Percentiles rank a stretch among this genome's conserved stretches.
Conservation (phyloP, 805 yeast species). For the Yamadazyma kitorensis region DNA sequence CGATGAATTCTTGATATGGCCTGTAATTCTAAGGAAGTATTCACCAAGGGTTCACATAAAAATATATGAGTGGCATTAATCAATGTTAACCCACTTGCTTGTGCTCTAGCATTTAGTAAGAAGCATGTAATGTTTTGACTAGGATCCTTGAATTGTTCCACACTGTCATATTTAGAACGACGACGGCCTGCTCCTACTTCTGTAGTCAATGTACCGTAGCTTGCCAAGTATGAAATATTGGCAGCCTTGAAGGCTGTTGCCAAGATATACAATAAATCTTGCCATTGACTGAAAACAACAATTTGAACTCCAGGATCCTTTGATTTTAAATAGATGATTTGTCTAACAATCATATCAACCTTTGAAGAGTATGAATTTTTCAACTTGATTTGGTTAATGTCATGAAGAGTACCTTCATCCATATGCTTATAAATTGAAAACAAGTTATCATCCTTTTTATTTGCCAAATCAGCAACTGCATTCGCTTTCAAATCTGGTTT, state of each 20-base stretch:
- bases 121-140: slow-evolving; percentile 73
- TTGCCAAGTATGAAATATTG: slow-evolving; percentile 55
- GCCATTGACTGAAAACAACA: slow-evolving; percentile 88
- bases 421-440: slow-evolving; percentile 46
- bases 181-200: slow-evolving; percentile 29
- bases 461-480: slow-evolving; percentile 27
- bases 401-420: slow-evolving; percentile 37
- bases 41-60: slow-evolving; percentile 88
- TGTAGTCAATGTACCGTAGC: slow-evolving; percentile 39
- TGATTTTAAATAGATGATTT: slow-evolving; percentile 59
- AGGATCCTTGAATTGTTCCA: slow-evolving; percentile 57
- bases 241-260: slow-evolving; percentile 63
- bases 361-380: slow-evolving; percentile 71
- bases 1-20: slow-evolving; percentile 91
- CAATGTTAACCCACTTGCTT: slow-evolving; percentile 87
- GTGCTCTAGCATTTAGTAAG: slow-evolving; percentile 77
- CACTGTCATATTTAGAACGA: slow-evolving; percentile 33
- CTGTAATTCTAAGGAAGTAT: slow-evolving; percentile 82
- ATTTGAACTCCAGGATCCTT: slow-evolving; percentile 68
- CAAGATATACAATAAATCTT: slow-evolving; percentile 64
- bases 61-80: slow-evolving; percentile 92
- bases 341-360: slow-evolving; percentile 76
- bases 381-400: slow-evolving; percentile 38
- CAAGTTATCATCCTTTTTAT: slow-evolving; percentile 16
- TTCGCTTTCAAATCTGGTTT: slow-evolving; percentile 51